Conservation (phyloP, 495 filamentous ascomycete species). For the Tuber magnatum region DNA sequence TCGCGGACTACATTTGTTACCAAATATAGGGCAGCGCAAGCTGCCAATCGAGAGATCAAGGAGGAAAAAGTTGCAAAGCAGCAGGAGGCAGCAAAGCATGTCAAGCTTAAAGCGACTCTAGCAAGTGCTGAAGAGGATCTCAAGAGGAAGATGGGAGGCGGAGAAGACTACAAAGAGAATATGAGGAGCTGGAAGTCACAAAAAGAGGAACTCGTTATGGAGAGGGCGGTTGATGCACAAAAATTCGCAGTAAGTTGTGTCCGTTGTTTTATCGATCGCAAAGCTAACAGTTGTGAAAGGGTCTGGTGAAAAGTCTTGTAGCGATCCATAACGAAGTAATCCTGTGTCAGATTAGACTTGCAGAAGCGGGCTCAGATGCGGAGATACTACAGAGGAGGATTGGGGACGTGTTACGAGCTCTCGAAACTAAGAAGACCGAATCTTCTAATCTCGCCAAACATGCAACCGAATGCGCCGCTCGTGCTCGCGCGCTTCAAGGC, state of each 20-base stretch:
- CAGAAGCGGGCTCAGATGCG: constrained; percentile 76
- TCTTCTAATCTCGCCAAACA: constrained; percentile 33
- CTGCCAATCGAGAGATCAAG: constrained; percentile 24
- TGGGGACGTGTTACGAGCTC: constrained; percentile 49
- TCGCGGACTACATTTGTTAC: constrained; percentile 25
- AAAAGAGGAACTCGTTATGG: constrained; percentile 53
- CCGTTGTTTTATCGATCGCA: constrained; percentile 4
- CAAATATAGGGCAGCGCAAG: constrained; percentile 21
- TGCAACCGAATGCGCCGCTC: not conserved
- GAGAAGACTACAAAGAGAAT: constrained; percentile 28
- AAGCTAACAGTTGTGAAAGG: constrained; percentile 20
- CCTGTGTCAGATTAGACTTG: constrained; percentile 57
- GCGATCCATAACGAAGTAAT: constrained; percentile 55
- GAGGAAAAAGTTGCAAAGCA: constrained; percentile 36
- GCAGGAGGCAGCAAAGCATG: constrained; percentile 30
- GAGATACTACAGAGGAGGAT: constrained; percentile 58
- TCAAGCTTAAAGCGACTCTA: constrained; percentile 15
- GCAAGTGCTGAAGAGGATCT: constrained; percentile 39
- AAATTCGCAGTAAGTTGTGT: constrained; percentile 54
- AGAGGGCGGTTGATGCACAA: constrained; percentile 58
- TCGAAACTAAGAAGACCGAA: constrained; percentile 48
- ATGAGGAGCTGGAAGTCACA: constrained; percentile 47
- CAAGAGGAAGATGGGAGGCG: constrained; percentile 17
- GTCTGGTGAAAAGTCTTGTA: constrained; percentile 23
- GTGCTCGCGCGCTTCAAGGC: constrained; percentile 29